Evolutionary conservation across 352 stramenopile genomes (phyloP).

Genomic region (Pythium phragmitis): DNA sequence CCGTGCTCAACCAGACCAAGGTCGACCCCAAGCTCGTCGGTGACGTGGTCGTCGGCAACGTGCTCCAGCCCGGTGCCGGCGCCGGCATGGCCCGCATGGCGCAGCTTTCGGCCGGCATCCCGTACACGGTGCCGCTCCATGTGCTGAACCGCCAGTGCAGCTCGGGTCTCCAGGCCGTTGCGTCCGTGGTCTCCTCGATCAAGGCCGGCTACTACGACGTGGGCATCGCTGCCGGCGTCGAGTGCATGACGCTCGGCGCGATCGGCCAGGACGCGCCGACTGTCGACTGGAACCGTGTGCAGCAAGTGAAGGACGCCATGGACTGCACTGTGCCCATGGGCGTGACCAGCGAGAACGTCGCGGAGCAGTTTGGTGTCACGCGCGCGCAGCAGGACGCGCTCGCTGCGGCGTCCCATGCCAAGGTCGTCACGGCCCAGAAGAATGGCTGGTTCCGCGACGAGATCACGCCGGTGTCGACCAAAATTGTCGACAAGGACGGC

Average conservation of each 20-base stretch:
- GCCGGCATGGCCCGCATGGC: slow-evolving; percentile 81
- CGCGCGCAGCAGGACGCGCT: slow-evolving; percentile 79
- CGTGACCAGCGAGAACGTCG: slow-evolving; percentile 87
- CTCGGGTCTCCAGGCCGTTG: slow-evolving; percentile 84
- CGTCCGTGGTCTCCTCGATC: slow-evolving; percentile 70
- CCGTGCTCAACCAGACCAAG: slow-evolving; percentile 81
- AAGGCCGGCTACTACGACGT: slow-evolving; percentile 86
- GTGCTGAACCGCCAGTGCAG: slow-evolving; percentile 88
- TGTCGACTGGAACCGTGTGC: slow-evolving; percentile 58
- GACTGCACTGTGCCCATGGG: slow-evolving; percentile 87
- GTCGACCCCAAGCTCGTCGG: slow-evolving; percentile 74
- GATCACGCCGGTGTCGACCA: slow-evolving; percentile 84
- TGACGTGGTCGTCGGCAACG: slow-evolving; percentile 86
- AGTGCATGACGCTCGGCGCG: slow-evolving; percentile 80
- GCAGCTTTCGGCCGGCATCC: slow-evolving; percentile 74
- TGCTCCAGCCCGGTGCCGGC: slow-evolving; percentile 76
- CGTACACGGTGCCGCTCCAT: slow-evolving; percentile 70
- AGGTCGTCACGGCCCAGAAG: slow-evolving; percentile 65
- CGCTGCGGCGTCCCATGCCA: slow-evolving; percentile 71
- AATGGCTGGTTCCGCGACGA: slow-evolving; percentile 88
- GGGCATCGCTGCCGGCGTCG: slow-evolving; percentile 81
- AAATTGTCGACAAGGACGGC: slow-evolving; percentile 73
- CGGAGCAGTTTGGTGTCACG: slow-evolving; percentile 71
- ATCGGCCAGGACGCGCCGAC: slow-evolving; percentile 55
- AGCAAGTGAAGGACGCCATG: slow-evolving; percentile 62